These are phyloP conservation scores for Citrullus mucosospermus DNA, from an alignment of 306 rosid species.

Conservation along the genomic window DNA sequence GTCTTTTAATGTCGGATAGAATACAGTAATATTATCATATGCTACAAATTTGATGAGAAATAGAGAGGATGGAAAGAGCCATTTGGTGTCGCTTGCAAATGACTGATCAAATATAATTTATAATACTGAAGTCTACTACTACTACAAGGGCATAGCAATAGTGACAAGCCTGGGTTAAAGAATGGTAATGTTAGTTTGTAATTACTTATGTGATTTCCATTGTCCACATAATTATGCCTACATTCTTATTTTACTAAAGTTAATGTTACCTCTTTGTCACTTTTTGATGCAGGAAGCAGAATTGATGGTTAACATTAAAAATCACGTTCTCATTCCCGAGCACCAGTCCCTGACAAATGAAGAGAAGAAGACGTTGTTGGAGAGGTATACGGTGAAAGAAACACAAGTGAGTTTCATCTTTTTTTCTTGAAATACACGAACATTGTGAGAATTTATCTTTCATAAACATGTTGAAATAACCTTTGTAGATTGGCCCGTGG, in stretches of 20 bases:
- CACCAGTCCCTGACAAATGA: slow-evolving; percentile 48
- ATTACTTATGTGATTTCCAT: neutral
- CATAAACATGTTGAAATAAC: too few species aligned
- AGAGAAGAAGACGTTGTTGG: slow-evolving; percentile 73
- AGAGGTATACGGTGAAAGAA: slow-evolving; percentile 75
- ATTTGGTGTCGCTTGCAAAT: too few species aligned
- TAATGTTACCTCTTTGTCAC: neutral
- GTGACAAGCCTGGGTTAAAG: neutral
- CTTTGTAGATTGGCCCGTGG: too few species aligned
- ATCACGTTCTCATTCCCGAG: slow-evolving; percentile 61
- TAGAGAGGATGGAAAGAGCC: too few species aligned
- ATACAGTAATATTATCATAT: too few species aligned
- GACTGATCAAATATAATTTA: too few species aligned
- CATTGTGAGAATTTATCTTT: neutral
- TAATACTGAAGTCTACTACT: too few species aligned
- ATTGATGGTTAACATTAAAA: slow-evolving; percentile 51
- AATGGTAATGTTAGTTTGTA: neutral
- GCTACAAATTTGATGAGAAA: too few species aligned
- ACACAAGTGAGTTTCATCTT: slow-evolving; percentile 42
- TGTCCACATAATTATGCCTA: neutral
- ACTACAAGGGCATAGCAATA: neutral
- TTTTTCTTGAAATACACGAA: neutral
- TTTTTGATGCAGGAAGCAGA: slow-evolving; percentile 56
- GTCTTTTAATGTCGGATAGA: neutral
- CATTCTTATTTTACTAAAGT: neutral